Evolutionary conservation across 2,329 filamentous ascomycete species (phyloP).

Genomic region (Fusarium temperatum): DNA sequence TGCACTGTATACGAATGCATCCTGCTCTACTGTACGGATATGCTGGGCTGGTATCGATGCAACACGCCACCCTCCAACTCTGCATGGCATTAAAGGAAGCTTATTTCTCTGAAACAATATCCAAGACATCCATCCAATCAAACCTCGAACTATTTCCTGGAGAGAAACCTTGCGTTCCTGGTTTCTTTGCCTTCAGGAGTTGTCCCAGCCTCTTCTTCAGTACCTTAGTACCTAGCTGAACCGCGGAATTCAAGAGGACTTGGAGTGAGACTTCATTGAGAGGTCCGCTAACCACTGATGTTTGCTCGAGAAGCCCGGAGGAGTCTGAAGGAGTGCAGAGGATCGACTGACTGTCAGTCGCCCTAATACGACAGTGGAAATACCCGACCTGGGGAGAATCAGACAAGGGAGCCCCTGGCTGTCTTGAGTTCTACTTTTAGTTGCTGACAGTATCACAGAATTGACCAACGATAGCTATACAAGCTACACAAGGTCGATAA

Average conservation of each 20-base stretch:
- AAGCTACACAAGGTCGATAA: too few relatives aligned
- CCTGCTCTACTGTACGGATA: not conserved
- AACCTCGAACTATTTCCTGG: not conserved
- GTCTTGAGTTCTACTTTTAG: not conserved
- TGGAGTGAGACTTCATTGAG: not conserved
- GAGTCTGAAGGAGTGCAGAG: not conserved
- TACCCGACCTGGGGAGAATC: not conserved
- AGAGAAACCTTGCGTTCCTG: constrained; percentile 7
- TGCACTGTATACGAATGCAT: not conserved
- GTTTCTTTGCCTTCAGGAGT: not conserved
- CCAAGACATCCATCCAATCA: not conserved
- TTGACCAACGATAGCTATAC: not conserved
- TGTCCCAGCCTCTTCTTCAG: not conserved
- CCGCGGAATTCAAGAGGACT: not conserved
- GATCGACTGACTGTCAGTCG: constrained; percentile 23
- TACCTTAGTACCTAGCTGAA: not conserved
- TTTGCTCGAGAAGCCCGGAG: constrained; percentile 4
- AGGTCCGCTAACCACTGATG: not conserved
- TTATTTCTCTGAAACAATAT: constrained; percentile 8
- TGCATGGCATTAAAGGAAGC: not conserved
- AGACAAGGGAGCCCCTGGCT: constrained; percentile 1
- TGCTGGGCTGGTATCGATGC: not conserved
- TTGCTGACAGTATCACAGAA: not conserved
- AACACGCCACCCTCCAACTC: not conserved
- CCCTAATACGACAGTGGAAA: constrained; percentile 16